Evolutionary conservation across 192 early-diverging fungal species (phyloP).

Genomic region (Coemansia sp.): DNA sequence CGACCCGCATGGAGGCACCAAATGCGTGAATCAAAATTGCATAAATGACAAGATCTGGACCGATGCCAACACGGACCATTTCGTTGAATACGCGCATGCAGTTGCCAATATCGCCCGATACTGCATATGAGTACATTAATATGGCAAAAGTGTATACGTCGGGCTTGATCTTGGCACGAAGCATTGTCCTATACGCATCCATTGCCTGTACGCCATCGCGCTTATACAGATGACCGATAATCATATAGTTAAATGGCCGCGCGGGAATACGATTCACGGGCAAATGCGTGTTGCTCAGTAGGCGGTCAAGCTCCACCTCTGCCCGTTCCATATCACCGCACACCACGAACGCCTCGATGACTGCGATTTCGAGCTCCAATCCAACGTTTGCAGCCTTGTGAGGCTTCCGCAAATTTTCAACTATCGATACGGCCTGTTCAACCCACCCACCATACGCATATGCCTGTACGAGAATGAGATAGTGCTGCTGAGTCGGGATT

Average conservation of each 20-base stretch:
- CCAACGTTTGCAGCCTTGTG: conserved; percentile 26
- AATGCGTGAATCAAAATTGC: conserved; percentile 51
- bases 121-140: conserved; percentile 74
- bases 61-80: conserved; percentile 56
- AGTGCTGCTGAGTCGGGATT: conserved; percentile 47
- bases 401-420: conserved; percentile 39
- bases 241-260: conserved; percentile 47
- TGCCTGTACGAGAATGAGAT: conserved; percentile 40
- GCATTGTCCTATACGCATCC: conserved; percentile 76
- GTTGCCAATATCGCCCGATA: conserved; percentile 64
- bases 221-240: conserved; percentile 32
- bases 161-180: conserved; percentile 69
- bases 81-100: conserved; percentile 65
- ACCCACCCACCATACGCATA: conserved; percentile 43
- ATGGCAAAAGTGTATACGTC: conserved; percentile 76
- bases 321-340: conserved; percentile 39
- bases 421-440: conserved; percentile 40
- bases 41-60: conserved; percentile 43
- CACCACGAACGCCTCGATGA: conserved; percentile 43
- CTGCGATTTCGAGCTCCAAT: conserved; percentile 32
- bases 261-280: conserved; percentile 34
- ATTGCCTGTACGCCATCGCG: conserved; percentile 72
- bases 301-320: conserved; percentile 32
- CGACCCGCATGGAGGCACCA: conserved; percentile 6
- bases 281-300: conserved; percentile 30